Base-by-base conservation (phyloP, 1,284 basidiomycete genomes). In the Ganoderma leucocontextum region DNA sequence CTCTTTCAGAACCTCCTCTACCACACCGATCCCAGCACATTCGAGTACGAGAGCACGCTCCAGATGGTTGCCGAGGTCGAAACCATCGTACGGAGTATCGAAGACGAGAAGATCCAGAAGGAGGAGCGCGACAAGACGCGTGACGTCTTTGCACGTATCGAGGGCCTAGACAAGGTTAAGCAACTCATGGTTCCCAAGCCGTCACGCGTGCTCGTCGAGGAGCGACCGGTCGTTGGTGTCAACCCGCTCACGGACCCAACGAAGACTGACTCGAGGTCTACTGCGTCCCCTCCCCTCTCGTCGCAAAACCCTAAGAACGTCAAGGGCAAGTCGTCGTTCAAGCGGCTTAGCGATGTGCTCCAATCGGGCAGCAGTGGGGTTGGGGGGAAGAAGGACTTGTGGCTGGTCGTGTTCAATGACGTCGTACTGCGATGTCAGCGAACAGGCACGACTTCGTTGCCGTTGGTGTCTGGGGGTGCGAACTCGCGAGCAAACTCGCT, bases 51-150 rank as follows among this genome's bases (percentile, higher is more conserved):
- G 78, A 95, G 92, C 75, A 98, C 96, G 4, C 84, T 98, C 52
- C 91, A 93, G 76, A 97, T 99, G 95, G 96, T 98, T 0, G 95
- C 96, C 33, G 96, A 98, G 78, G 95, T 99, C 17, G 97, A 99
- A 82, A 90, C 88, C 15, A 97, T 99, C 73, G 96, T 99, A 53
- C 88, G 97, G 60, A 95, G 92, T 66, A 98, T 99, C 69, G 97
- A 99, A 80, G 96, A 98, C 77, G 96, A 99, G 82, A 99, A 99
- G 86, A 94, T 96, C 63, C 92, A 94, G 78, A 95, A 94, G 80
- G 97, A 99, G 79, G 96, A 98, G 78, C 88, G 97, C 41, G 96
- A 98, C 80, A 93, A 92, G 84, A 96, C 96, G 4, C 86, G 96
- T 17, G 97, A 99, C 80, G 93, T 94, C 0, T 95, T 98, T 77